Conservation (phyloP, 306 rosid species). For the Dryas drummondii region DNA sequence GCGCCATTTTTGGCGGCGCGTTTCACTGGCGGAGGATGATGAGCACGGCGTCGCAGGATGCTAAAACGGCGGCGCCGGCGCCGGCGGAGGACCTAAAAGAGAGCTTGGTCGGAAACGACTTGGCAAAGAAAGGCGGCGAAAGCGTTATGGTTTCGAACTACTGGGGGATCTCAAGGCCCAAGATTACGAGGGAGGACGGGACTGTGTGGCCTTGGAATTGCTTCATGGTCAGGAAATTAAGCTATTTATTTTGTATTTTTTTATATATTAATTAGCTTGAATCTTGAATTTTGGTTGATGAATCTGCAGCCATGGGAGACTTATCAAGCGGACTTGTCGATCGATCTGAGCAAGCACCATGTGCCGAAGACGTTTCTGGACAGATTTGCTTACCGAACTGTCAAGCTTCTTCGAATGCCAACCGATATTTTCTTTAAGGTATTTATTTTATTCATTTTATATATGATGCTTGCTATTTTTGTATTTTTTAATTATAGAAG, state of each 20-base stretch:
- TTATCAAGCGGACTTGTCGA: conserved; percentile 53
- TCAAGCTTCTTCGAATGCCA: conserved; percentile 69
- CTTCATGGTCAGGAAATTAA: conserved; percentile 52
- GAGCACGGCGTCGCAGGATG: conserved; percentile 19
- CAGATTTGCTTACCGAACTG: conserved; percentile 66
- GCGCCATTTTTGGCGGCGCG: conserved; percentile 24
- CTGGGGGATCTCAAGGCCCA: conserved; percentile 74
- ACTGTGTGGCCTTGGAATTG: conserved; percentile 95
- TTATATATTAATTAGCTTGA: neutral
- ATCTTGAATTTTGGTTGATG: neutral
- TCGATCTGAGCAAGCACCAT: conserved; percentile 74
- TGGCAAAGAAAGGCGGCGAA: conserved; percentile 20
- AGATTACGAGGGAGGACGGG: conserved; percentile 66
- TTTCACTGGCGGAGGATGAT: conserved; percentile 41
- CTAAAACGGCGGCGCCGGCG: neutral
- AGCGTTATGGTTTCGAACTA: conserved; percentile 44
- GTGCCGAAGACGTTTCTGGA: conserved; percentile 64
- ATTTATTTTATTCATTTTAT: neutral
- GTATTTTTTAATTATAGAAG: neutral
- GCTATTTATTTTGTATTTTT: neutral
- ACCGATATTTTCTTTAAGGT: conserved; percentile 72
- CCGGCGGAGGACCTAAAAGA: conserved; percentile 30
- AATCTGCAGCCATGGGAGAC: conserved; percentile 77
- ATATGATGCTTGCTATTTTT: no score
- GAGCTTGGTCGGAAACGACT: neutral